Conservation (phyloP, 176 grass and related monocot genomes). For the Oropetium thomaeum region DNA sequence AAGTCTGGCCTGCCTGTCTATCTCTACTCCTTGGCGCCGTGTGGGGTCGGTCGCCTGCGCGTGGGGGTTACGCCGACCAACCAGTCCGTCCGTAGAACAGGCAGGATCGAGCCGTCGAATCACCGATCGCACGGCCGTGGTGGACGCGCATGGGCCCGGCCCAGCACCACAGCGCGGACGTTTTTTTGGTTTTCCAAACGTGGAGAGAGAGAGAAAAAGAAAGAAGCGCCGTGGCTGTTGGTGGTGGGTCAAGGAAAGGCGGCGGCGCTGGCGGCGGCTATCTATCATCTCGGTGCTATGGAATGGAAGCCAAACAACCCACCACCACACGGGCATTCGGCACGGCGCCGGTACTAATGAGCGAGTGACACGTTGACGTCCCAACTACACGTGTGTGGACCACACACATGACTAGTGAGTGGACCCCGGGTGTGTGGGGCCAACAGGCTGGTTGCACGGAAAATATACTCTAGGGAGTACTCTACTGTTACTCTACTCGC, state of each 20-base stretch:
- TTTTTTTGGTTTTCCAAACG: conserved; percentile 5
- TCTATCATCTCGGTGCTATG: no score
- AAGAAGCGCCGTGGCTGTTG: neutral
- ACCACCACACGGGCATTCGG: neutral
- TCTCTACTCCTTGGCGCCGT: no score
- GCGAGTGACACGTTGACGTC: neutral
- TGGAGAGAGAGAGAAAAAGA: neutral
- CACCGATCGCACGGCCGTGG: conserved; percentile 5
- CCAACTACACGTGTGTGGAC: conserved; percentile 3
- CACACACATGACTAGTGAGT: neutral
- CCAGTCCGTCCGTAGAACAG: no score
- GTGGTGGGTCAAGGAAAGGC: neutral
- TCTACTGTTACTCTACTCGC: no score
- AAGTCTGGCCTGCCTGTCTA: no score
- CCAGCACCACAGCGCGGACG: no score
- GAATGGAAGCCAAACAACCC: neutral
- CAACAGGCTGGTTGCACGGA: no score
- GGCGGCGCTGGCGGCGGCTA: conserved; percentile 10
- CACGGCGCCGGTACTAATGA: neutral
- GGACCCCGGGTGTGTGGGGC: no score
- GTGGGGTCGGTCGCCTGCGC: no score
- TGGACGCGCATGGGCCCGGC: neutral
- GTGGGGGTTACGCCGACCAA: neutral
- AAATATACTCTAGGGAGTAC: no score
- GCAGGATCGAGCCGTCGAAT: neutral